These are phyloP conservation scores for Pythium scleroteichum DNA, from an alignment of 352 stramenopile genomes.

Conservation along the genomic window DNA sequence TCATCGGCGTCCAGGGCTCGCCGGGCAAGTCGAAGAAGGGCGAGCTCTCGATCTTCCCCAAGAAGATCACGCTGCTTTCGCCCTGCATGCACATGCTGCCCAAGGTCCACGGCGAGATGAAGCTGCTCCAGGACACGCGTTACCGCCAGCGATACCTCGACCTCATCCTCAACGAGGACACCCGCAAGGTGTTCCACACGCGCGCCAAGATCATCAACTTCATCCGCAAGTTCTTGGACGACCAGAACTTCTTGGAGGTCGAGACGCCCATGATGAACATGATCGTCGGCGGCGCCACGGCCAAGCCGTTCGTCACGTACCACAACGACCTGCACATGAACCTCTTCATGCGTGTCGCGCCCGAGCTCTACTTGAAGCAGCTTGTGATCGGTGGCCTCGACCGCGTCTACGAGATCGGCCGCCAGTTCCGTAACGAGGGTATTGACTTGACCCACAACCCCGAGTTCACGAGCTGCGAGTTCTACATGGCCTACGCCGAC, in stretches of 20 bases:
- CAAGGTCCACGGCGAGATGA: conserved; percentile 71
- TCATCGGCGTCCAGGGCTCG: conserved; percentile 94
- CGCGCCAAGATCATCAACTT: conserved; percentile 93
- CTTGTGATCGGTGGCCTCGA: conserved; percentile 98
- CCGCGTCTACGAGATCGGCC: conserved; percentile 98
- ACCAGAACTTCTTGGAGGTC: conserved; percentile 96
- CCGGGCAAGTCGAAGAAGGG: conserved; percentile 98
- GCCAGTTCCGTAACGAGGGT: conserved; percentile 99
- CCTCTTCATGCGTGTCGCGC: conserved; percentile 96
- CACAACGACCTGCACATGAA: conserved; percentile 97
- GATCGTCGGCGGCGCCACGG: conserved; percentile 94
- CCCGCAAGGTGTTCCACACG: conserved; percentile 93
- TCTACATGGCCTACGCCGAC: conserved; percentile 99
- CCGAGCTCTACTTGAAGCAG: conserved; percentile 98
- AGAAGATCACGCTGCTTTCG: conserved; percentile 69
- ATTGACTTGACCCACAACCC: conserved; percentile 98
- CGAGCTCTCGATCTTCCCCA: conserved; percentile 97
- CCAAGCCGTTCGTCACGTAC: conserved; percentile 98
- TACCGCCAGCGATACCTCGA: conserved; percentile 96
- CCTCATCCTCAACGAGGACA: conserved; percentile 95
- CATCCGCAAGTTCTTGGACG: conserved; percentile 93
- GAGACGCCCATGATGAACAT: conserved; percentile 98
- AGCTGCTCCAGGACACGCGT: conserved; percentile 63
- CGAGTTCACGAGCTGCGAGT: conserved; percentile 98
- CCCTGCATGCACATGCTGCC: conserved; percentile 88